Conservation (phyloP, 768 basidiomycete species). For the Sporobolomyces pararoseus region DNA sequence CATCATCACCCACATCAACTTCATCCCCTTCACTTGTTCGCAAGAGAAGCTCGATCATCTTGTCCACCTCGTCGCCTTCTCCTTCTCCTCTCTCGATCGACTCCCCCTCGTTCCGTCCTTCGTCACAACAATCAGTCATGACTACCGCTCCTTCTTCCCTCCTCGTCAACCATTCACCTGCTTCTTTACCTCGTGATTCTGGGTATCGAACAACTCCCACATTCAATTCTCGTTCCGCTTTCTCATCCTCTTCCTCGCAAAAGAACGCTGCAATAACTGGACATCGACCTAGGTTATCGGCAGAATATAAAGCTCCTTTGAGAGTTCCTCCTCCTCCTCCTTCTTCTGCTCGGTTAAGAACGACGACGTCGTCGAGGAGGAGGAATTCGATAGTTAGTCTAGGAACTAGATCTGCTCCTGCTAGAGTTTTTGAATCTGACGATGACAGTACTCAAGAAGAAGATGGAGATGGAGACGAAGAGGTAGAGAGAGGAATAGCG, state of each 20-base stretch:
- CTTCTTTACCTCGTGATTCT: neutral
- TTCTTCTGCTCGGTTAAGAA: neutral
- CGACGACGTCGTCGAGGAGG: neutral
- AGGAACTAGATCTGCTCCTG: conserved; percentile 8
- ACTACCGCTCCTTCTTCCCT: neutral
- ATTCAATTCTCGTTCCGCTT: too few relatives aligned
- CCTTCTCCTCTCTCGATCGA: neutral
- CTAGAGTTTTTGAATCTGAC: neutral
- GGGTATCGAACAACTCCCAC: neutral
- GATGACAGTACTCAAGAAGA: too few relatives aligned
- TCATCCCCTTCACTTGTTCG: too few relatives aligned
- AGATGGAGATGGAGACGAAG: neutral
- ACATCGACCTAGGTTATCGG: neutral
- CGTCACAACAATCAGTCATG: neutral
- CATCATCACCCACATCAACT: too few relatives aligned
- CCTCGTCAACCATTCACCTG: neutral
- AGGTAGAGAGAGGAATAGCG: neutral
- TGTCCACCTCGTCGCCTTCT: too few relatives aligned
- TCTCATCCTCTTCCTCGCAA: too few relatives aligned
- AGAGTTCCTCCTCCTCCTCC: neutral
- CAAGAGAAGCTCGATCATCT: too few relatives aligned
- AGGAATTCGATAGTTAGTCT: neutral
- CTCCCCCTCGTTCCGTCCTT: neutral
- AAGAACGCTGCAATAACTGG: neutral
- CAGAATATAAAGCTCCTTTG: conserved; percentile 7